Base-by-base conservation (phyloP, 2,329 filamentous ascomycete species). In the Aspergillus bombycis region DNA sequence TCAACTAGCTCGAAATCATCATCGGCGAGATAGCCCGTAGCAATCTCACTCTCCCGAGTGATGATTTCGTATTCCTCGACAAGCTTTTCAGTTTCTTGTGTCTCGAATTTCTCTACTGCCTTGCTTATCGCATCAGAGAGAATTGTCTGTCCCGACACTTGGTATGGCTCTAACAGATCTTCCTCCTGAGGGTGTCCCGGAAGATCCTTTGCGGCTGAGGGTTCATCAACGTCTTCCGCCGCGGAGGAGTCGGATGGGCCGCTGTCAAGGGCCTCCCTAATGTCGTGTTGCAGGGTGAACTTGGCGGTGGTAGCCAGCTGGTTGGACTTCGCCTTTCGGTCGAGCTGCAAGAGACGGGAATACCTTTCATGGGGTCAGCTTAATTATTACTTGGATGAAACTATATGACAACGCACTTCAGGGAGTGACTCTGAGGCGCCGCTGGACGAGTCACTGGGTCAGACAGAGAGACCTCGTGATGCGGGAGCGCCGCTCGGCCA, bases 31-130 rank as follows among this genome's bases (percentile, higher is more conserved):
- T 75, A 74, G 32, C 73, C 71, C 32, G 50, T 60, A 26, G 65
- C 60, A 3, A 57, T 79, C 64, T 79, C 77, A 38, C 76, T 74
- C 58, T 77, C 75, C 21, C 70, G 70, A 30, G 82, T 68, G 79
- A 83, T 69, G 80, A 81, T 81, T 71, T 88, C 86, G 69, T 88
- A 89, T 77, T 88, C 86, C 77, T 83, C 85, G 73, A 87, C 83
- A 55, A 89, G 74, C 77, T 86, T 86, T 75, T 87, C 84, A 2
- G 85, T 88, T 76, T 86, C 83, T 69, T 83, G 83, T 65, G 82
- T 84, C 77, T 89, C 86, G 71, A 83, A 89, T 66, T 81, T 82
- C 78, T 86, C 83, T 46, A 88, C 83, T 1, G 86, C 86, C 74
- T 86, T 83, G 61, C 80, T 81, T 38, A 89, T 78, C 12, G 86